Base-by-base conservation (phyloP, 495 filamentous ascomycete genomes). In the Annulohypoxylon stygium region DNA sequence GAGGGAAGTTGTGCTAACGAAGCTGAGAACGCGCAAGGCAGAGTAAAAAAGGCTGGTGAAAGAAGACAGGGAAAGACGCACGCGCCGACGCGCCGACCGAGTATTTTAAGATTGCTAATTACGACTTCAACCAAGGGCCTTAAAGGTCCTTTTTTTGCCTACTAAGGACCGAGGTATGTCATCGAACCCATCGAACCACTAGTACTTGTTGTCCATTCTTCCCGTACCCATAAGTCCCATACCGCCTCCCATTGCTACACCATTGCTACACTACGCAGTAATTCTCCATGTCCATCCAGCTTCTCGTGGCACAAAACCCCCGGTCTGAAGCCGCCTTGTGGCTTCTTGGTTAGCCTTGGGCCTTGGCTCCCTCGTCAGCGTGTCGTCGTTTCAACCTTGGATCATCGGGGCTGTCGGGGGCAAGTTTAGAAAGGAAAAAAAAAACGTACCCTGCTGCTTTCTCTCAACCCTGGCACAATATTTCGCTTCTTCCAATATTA, bases 51-150 rank as follows among this genome's bases (percentile, higher is more conserved):
- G 61, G 26, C 26, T 47, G 26, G 14, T 51, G 50, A 45, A 47
- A 65, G 50, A 70, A 12, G 36, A 60, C 34, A 39, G 20, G 67
- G 71, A 58, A 66, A 70, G 30, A 70, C 61, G 54, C 39, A 45
- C 45, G 37, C 62, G 57, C 48, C 33, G 55, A 70, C 67, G 23
- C 62, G 57, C 48, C 33, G 48, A 70, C 67, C 33, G 62, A 70
- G 51, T 23, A 58, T 62, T 61, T 61, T 75, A 75, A 75, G 63
- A 71, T 71, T 71, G 51, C 68, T 37, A 69, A 70, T 54, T 66
- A 26, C 67, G 67, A 74, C 66, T 39, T 69, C 66, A 25, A 61
- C 60, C 23, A 65, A 70, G 34, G 61, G 20, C 7, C 16, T 12
- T 51, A 53, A 30, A 6, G 30, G 30, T 6, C 12, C 4, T 43